Conservation (phyloP, 2,329 filamentous ascomycete genomes). For the Aspergillus novofumigatus region DNA sequence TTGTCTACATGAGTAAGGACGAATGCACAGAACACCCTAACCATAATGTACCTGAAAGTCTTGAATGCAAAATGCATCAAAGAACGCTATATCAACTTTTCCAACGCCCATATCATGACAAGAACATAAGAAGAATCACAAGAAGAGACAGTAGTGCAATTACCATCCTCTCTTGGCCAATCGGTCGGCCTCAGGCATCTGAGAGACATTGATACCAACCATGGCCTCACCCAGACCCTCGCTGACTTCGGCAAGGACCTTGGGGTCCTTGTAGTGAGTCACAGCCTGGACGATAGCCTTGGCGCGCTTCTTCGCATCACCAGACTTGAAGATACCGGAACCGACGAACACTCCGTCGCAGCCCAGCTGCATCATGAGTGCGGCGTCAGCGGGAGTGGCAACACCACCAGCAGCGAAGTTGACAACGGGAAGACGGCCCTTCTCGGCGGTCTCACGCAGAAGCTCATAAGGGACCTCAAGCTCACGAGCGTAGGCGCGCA, state of each 20-base stretch:
- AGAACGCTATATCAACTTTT: slow-evolving; percentile 13
- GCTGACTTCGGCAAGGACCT: slow-evolving; percentile 81
- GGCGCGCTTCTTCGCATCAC: slow-evolving; percentile 82
- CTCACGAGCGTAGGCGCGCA: slow-evolving; percentile 76
- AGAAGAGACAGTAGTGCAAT: neutral
- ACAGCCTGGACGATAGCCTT: slow-evolving; percentile 93
- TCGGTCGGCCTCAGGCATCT: slow-evolving; percentile 74
- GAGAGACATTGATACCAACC: slow-evolving; percentile 86
- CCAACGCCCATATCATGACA: slow-evolving; percentile 10
- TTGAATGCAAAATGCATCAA: slow-evolving; percentile 1
- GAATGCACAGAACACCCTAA: slow-evolving; percentile 2
- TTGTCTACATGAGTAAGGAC: neutral
- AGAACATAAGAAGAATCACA: slow-evolving; percentile 4
- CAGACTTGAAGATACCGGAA: slow-evolving; percentile 94
- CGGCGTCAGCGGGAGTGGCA: slow-evolving; percentile 97
- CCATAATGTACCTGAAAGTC: slow-evolving; percentile 8
- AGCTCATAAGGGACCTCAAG: slow-evolving; percentile 73
- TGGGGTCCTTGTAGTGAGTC: slow-evolving; percentile 82
- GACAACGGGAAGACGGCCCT: slow-evolving; percentile 86
- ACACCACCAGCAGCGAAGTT: slow-evolving; percentile 98
- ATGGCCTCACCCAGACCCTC: slow-evolving; percentile 93
- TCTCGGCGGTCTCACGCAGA: slow-evolving; percentile 78
- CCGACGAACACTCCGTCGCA: slow-evolving; percentile 98
- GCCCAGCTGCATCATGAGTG: slow-evolving; percentile 98
- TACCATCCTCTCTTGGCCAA: slow-evolving; percentile 84